Evolutionary conservation across 257 asterid species (phyloP), one percentile per base, ranked within the genome.

Genomic region (Capsicum rhomboideum): DNA sequence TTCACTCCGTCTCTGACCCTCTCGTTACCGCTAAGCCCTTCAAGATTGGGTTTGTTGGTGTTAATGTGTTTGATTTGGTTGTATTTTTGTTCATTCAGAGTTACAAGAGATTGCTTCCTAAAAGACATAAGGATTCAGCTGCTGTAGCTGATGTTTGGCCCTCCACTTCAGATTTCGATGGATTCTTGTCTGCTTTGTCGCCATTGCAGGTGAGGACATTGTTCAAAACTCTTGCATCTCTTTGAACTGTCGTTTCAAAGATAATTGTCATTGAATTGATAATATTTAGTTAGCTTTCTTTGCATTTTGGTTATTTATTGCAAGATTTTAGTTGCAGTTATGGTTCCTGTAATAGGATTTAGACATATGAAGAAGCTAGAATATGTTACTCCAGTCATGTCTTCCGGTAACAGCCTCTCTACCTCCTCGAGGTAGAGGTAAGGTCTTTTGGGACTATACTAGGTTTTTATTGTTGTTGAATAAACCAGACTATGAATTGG

Each of bases 131-230:
- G 89, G 98, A 95, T 85, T 92, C 97, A n/a, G 99, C 95, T 13
- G 91, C 93, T 13, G 97, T 95, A 14, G 99, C 98, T 23, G 99
- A 95, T 88, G 97, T 95, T 61, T 94, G 98, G 97, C 98, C 99
- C 13, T 94, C 99, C 6, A 94, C 96, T 37, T 95, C 98, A 0
- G 97, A 97, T 28, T 95, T 95, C 50, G 97, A 95, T 79, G 97
- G 99, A 1, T 92, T 91, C 78, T 85, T 94, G 84, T 95, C 97
- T 1, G 97, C 96, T 20, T 95, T 94, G 49, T 88, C 97, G 4
- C 98, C 98, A 4, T 86, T 95, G 64, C 97, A 94, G 97, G 98
- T 95, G 82, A 50, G 37, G 21, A 34, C 29, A 42, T n/a, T 42
- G 31, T 40, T 68, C n/a, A 18, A 20, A 40, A 10, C 34, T 40